Evolutionary conservation across 2,329 filamentous ascomycete species (phyloP), one percentile per base, ranked within the genome.

Genomic region (Stromatinia cepivora): DNA sequence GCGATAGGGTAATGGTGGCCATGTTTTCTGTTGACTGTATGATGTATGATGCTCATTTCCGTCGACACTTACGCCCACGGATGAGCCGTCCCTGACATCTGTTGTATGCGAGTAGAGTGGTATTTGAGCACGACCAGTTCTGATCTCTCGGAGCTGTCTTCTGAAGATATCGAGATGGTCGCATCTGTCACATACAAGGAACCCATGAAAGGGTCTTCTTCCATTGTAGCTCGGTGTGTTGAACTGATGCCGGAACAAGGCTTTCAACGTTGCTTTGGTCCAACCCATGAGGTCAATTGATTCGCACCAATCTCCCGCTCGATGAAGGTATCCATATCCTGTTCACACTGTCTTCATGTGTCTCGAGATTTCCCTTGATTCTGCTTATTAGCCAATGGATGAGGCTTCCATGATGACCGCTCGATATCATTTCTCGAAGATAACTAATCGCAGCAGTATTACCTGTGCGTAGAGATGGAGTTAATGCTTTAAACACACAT

Each of bases 311-410:
- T 25, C n/a, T 52, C 65, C 42, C 45, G 65, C 28, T 67, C 31
- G 17, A 67, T 52, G 20, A 67, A 67, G 3, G 2, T 22, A 59
- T 52, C 31, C 11, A 59, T 67, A 5, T 67, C 45, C 59, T 61
- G 42, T 22, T 58, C 22, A 54, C 13, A 2, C 20, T 46, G 28
- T 28, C 54, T 10, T 15, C 4, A 20, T 20, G 48, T 31, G 28
- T 6, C 20, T 67, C 15, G 13, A 59, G 0, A 34, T 25, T 15
- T 20, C 42, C 65, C 1, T 48, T 25, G 45, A 67, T 17, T 28
- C 28, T 13, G 9, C 39, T 8, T 59, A 67, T 61, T 15, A 61
- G 4, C 42, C 39, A 67, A 25, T 67, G 54, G 15, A 67, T 67
- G 28, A 67, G 25, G 10, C 17, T 67, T 15, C 65, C 54, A 10